Evolutionary conservation across 2,329 filamentous ascomycete species (phyloP), one percentile per base, ranked within the genome.

Genomic region (Beauveria brongniartii): DNA sequence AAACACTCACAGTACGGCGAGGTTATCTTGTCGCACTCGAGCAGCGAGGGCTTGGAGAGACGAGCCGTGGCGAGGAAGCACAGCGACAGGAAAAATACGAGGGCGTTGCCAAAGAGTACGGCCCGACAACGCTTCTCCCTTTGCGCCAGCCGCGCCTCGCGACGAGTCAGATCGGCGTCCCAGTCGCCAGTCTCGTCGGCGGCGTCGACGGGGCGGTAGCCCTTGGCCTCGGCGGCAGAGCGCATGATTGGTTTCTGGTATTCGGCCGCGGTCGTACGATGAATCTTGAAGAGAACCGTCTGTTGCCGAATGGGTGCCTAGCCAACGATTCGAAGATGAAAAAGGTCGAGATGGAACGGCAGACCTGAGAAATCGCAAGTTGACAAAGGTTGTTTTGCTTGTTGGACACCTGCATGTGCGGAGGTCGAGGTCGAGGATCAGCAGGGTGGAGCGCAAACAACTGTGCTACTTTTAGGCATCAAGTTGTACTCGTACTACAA

Each of bases 1-100:
- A 10, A n/a, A 14, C 0, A 54, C 59, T 61, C 46, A 61, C 59
- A 61, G 37, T 55, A 43, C 22, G 59, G 59, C 30, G 59, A 61
- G 26, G 54, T 34, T 20, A 61, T 55, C 53, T 16, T 50, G 34
- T 55, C 59, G 46, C 59, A 61, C 46, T 55, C 34, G 1, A 55
- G 59, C 22, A 61, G 22, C 34, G 51, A 55, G 9, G 53, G 59
- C 59, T 56, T 56, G 48, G 40, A 46, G 6, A 47, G 20, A 50
- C 57, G 40, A 2, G 57, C 46, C 5, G 40, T 22, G 50, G 41
- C 41, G 22, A 43, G 37, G 5, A 59, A 37, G 57, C 57, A 59
- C n/a, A 53, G 28, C 28, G 57, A 53, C 3, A 47, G 5, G 14
- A 59, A 5, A 14, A 59, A 54, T 26, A 59, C n/a, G 26, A 43